These are phyloP conservation scores for Aureobasidium mangrovei DNA, from an alignment of 2,329 filamentous ascomycete species.

Conservation along the genomic window DNA sequence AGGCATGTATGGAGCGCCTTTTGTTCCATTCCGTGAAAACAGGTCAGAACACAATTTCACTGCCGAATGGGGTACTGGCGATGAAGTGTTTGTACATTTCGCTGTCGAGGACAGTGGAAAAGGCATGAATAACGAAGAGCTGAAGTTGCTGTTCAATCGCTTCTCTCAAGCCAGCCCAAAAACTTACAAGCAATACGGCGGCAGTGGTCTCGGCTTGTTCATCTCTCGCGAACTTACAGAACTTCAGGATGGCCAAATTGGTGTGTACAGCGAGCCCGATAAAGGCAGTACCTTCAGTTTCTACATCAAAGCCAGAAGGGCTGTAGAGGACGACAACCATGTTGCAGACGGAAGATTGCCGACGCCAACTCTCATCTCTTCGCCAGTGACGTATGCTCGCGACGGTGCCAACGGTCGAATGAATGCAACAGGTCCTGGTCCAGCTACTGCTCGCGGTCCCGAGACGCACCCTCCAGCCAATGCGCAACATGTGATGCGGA, in stretches of 20 bases:
- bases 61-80: slow-evolving; percentile 29
- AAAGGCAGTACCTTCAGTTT: slow-evolving; percentile 57
- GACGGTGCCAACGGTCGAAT: background rate
- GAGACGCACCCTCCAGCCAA: background rate
- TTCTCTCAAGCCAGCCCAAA: slow-evolving; percentile 60
- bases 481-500: background rate
- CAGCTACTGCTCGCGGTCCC: background rate
- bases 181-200: slow-evolving; percentile 60
- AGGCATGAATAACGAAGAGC: slow-evolving; percentile 28
- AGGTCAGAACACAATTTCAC: slow-evolving; percentile 11
- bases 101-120: slow-evolving; percentile 30
- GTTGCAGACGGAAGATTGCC: background rate
- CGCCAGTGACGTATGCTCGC: background rate
- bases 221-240: slow-evolving; percentile 59
- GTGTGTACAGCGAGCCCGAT: slow-evolving; percentile 50
- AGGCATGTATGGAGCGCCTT: slow-evolving; percentile 26
- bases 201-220: slow-evolving; percentile 59
- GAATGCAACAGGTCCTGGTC: background rate
- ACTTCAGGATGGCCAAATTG: slow-evolving; percentile 59
- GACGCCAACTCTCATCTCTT: background rate
- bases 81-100: slow-evolving; percentile 29
- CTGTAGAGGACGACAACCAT: background rate
- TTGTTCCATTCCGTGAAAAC: slow-evolving; percentile 21
- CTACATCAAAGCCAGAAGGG: slow-evolving; percentile 52
- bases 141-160: slow-evolving; percentile 50